Percentiles rank a stretch among this genome's conserved stretches.
phyloP scores from a whole-genome alignment of 352 stramenopile species.

The Phytophthora lateralis region DNA sequence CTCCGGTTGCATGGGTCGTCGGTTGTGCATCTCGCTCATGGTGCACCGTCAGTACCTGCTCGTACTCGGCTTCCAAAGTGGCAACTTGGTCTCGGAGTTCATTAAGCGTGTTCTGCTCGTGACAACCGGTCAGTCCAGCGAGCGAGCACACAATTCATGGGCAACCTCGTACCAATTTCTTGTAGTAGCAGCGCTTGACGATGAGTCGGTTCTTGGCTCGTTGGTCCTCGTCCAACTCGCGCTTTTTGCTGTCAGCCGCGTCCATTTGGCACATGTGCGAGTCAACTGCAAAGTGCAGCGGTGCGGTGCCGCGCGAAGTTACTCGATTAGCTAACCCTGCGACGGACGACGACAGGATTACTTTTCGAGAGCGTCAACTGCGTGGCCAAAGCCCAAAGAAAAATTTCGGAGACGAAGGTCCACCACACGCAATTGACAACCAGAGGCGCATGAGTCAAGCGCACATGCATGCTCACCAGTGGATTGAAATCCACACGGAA shows the following conservation, averaged over 20 bases:
- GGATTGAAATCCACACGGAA: constrained; percentile 13
- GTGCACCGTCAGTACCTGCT: constrained; percentile 38
- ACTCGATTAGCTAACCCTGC: constrained; percentile 26
- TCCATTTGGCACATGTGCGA: constrained; percentile 28
- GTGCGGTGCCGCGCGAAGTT: constrained; percentile 12
- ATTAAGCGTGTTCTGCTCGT: constrained; percentile 53
- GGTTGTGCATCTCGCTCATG: constrained; percentile 36
- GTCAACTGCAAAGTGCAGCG: constrained; percentile 16
- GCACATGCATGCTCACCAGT: constrained; percentile 12
- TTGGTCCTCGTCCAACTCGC: constrained; percentile 36
- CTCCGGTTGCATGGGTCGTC: constrained; percentile 4
- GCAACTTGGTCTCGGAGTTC: constrained; percentile 51
- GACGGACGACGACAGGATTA: constrained; percentile 23
- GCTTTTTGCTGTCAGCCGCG: constrained; percentile 10
- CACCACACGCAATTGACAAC: constrained; percentile 21
- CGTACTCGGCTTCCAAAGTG: constrained; percentile 47
- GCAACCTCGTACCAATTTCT: constrained; percentile 54
- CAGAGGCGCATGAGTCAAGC: constrained; percentile 15
- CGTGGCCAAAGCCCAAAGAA: constrained; percentile 18
- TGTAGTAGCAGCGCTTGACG: constrained; percentile 79
- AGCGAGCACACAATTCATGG: not conserved
- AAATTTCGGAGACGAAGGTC: constrained; percentile 18
- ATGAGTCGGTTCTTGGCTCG: constrained; percentile 62
- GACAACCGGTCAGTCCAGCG: constrained; percentile 9
- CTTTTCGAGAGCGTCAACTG: constrained; percentile 19